Evolutionary conservation across 148 eudicot genomes (phyloP).

Genomic region (Rhododendron williamsianum): DNA sequence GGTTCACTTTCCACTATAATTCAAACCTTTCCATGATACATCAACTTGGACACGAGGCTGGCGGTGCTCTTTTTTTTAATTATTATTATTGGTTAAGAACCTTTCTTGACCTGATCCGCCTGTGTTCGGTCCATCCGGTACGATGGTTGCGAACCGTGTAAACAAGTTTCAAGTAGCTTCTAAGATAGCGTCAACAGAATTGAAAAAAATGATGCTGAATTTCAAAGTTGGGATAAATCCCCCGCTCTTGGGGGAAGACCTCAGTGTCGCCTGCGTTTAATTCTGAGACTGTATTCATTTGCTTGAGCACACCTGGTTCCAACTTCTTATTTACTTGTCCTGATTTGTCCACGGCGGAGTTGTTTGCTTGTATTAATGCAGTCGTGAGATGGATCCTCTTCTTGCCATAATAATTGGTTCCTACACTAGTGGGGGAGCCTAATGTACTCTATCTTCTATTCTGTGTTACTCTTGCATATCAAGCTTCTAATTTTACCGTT

Average conservation of each 20-base stretch:
- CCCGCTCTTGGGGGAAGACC: background rate
- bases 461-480: slow-evolving; percentile 9
- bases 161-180: background rate
- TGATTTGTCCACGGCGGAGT: background rate
- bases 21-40: background rate
- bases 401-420: background rate
- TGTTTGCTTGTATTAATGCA: background rate
- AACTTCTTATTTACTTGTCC: background rate
- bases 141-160: background rate
- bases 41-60: background rate
- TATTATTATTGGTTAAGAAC: background rate
- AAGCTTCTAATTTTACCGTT: slow-evolving; percentile 25
- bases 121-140: background rate
- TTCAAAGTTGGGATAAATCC: no score
- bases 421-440: background rate
- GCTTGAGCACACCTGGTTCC: background rate
- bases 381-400: background rate
- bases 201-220: background rate
- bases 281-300: background rate
- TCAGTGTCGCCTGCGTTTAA: background rate
- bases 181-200: background rate
- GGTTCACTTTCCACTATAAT: background rate
- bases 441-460: background rate
- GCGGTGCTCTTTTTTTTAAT: background rate
- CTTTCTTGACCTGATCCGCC: background rate